Conservation (phyloP, 306 rosid genomes). For the Lathyrus oleraceus region DNA sequence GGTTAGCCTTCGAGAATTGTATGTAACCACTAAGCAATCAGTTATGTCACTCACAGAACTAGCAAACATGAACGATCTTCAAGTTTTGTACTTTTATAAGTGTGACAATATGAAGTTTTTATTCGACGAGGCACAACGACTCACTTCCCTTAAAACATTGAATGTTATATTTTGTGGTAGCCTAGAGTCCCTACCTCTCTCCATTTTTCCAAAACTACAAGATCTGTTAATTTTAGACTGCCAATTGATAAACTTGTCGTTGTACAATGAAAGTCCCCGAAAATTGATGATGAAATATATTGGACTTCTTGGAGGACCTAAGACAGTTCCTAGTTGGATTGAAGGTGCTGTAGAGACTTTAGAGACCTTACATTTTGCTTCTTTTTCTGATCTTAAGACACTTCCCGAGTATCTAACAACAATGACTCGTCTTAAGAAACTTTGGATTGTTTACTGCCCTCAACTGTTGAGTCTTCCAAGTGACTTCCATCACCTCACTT, state of each 20-base stretch:
- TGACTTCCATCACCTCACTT: neutral
- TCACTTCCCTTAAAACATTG: neutral
- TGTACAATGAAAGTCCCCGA: neutral
- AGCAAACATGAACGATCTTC: neutral
- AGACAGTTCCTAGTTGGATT: neutral
- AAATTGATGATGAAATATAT: neutral
- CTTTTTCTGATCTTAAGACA: neutral
- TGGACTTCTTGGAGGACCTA: neutral
- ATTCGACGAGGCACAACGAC: neutral
- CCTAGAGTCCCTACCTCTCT: neutral
- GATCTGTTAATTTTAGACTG: neutral
- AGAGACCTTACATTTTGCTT: neutral
- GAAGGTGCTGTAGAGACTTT: neutral
- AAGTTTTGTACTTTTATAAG: neutral
- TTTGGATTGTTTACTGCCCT: neutral
- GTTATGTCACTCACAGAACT: neutral
- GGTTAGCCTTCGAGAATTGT: neutral
- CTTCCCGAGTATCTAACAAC: neutral
- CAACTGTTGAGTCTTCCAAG: neutral
- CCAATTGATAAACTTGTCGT: neutral
- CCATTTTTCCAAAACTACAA: neutral
- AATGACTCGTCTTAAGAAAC: neutral
- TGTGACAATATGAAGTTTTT: constrained; percentile 14
- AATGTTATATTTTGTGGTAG: neutral
- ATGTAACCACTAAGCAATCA: constrained; percentile 26